Evolutionary conservation across 192 early-diverging fungal species (phyloP).

Genomic region (Pilaira anomala): DNA sequence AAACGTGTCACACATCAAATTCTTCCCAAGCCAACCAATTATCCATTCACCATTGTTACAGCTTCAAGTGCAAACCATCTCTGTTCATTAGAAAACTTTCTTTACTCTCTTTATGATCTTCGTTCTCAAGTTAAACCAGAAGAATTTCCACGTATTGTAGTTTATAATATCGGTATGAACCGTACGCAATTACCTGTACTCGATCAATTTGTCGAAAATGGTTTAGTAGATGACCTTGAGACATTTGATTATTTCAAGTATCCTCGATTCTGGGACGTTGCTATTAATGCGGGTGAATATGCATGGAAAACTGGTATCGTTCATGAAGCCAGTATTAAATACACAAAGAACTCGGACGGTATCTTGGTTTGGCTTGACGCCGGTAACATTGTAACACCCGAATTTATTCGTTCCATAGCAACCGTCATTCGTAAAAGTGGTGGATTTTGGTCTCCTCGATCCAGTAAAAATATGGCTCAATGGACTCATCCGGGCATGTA

Average conservation of each 20-base stretch:
- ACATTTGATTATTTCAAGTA: constrained; percentile 44
- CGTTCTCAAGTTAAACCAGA: constrained; percentile 19
- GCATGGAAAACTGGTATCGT: constrained; percentile 57
- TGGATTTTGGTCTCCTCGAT: constrained; percentile 52
- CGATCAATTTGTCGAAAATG: constrained; percentile 39
- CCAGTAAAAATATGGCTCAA: constrained; percentile 28
- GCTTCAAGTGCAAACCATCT: constrained; percentile 54
- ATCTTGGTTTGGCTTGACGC: constrained; percentile 52
- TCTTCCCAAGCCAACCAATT: constrained; percentile 1
- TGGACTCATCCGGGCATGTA: constrained; percentile 51
- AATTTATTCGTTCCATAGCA: constrained; percentile 46
- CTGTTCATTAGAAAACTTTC: constrained; percentile 48
- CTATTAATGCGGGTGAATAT: constrained; percentile 47
- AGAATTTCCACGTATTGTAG: constrained; percentile 43
- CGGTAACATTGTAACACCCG: constrained; percentile 41
- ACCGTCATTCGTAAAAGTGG: constrained; percentile 33
- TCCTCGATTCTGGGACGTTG: constrained; percentile 52
- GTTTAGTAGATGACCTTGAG: constrained; percentile 43
- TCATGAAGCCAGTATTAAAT: constrained; percentile 42
- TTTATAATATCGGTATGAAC: constrained; percentile 53
- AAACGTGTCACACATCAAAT: not conserved
- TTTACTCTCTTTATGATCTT: constrained; percentile 42
- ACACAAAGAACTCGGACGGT: constrained; percentile 26
- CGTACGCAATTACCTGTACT: constrained; percentile 39
- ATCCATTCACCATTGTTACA: constrained; percentile 48